Conservation (phyloP, 2,329 filamentous ascomycete genomes). For the Coniochaeta sp. region DNA sequence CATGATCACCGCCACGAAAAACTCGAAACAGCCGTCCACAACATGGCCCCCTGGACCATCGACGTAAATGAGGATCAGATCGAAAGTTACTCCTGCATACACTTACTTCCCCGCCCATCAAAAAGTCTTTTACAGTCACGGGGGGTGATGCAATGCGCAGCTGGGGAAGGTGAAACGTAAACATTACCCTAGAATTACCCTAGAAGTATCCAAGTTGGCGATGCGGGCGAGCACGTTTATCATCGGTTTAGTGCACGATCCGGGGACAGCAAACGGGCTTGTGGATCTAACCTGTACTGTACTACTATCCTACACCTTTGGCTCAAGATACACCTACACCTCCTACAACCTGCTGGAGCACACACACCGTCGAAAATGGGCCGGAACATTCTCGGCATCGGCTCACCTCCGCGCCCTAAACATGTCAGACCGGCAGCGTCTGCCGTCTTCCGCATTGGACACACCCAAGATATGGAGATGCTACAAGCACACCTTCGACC, state of each 20-base stretch:
- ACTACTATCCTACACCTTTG: no score
- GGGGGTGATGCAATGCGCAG: neutral
- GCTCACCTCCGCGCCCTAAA: neutral
- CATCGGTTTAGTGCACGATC: neutral
- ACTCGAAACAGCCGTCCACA: neutral
- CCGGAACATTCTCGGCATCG: neutral
- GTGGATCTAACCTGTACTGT: no score
- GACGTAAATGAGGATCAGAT: neutral
- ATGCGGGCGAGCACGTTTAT: neutral
- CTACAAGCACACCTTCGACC: no score
- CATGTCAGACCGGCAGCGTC: neutral
- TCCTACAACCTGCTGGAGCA: no score
- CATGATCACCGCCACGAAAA: neutral
- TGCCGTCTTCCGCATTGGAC: neutral
- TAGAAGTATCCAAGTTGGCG: no score
- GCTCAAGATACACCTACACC: no score
- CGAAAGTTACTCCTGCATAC: neutral
- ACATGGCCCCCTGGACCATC: neutral
- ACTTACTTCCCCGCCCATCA: neutral
- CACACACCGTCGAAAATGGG: neutral
- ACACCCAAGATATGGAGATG: no score
- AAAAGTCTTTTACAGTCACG: neutral
- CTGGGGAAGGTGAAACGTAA: neutral
- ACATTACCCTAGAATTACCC: neutral
- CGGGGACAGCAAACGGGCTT: neutral